Evolutionary conservation across 768 basidiomycete species (phyloP), one percentile per base, ranked within the genome.

Genomic region (Mycena rebaudengoi): DNA sequence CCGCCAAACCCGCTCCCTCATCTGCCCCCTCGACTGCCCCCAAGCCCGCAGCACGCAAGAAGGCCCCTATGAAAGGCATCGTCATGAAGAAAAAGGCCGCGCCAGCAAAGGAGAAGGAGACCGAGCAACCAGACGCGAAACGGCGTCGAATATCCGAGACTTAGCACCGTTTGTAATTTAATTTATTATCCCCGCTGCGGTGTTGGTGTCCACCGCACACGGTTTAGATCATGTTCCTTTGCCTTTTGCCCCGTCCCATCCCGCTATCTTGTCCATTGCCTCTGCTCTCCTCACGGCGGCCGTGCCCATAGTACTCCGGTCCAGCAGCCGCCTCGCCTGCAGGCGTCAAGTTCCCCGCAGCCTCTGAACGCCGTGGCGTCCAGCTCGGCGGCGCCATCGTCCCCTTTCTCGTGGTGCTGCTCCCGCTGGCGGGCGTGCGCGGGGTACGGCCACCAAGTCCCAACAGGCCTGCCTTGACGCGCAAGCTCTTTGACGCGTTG

Each of bases 131-230:
- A 44, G 76, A 80, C 30, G 70, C 84, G 7, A 92, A 92, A 73
- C 86, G 89, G 61, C 86, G 87, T 62, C 90, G 85, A 72, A 76
- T 86, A 49, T 75, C 79, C 48, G 73, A 73, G 49, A 62, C 70
- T 46, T 80, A 76, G 69, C 37, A 20, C 29, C 48, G 25, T 65
- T 60, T 57, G 44, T 55, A 64, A 60, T 60, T 37, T 52, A 50
- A 37, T 45, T 23, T 45, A 51, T 71, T 53, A 71, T 49, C 56
- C 28, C 62, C 74, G 66, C 64, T 87, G 78, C 7, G 89, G 91
- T 37, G 91, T 93, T 8, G 92, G 92, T 41, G 92, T 94, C 92
- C 92, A 94, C 71, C 92, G 78, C 21, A 91, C 83, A 30, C 81
- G 81, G 66, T 84, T 86, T 49, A 92, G 69, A 67, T 92, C 91